Evolutionary conservation across 352 stramenopile species (phyloP).

Genomic region (Phytophthora hybrid): DNA sequence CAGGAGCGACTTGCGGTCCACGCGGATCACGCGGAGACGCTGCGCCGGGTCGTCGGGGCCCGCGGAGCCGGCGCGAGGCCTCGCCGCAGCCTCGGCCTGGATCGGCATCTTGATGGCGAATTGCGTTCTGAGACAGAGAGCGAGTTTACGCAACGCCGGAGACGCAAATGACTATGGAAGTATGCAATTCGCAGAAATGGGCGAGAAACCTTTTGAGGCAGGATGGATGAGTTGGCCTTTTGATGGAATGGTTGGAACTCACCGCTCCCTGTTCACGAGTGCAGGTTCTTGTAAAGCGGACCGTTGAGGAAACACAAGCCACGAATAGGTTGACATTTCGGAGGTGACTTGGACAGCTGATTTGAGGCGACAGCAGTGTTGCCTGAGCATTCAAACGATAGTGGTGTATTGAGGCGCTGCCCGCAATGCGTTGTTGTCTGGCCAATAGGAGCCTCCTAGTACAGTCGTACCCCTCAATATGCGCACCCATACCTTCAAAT

Average conservation of each 20-base stretch:
- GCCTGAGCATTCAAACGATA: too few relatives aligned
- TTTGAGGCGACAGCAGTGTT: too few relatives aligned
- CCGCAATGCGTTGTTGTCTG: too few relatives aligned
- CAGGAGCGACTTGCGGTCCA: slow-evolving; percentile 49
- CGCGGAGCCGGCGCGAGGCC: slow-evolving; percentile 13
- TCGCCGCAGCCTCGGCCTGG: slow-evolving; percentile 25
- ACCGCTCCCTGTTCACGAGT: too few relatives aligned
- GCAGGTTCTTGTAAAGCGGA: too few relatives aligned
- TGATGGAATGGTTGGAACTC: neutral
- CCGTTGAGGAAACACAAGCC: too few relatives aligned
- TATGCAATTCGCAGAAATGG: neutral
- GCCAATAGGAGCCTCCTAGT: too few relatives aligned
- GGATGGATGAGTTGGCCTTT: neutral
- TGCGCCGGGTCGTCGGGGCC: slow-evolving; percentile 4
- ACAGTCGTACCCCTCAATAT: too few relatives aligned
- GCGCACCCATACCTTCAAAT: too few relatives aligned
- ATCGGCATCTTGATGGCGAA: slow-evolving; percentile 30
- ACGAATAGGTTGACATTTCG: too few relatives aligned
- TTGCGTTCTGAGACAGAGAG: slow-evolving; percentile 19
- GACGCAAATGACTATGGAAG: neutral
- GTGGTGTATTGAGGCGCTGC: too few relatives aligned
- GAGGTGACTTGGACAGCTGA: too few relatives aligned
- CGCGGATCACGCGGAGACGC: slow-evolving; percentile 48
- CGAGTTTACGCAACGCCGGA: slow-evolving; percentile 3
- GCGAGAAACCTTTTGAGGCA: neutral